Evolutionary conservation across 2,329 filamentous ascomycete genomes (phyloP), one percentile per base, ranked within the genome.

Genomic region (Aspergillus tamarii): DNA sequence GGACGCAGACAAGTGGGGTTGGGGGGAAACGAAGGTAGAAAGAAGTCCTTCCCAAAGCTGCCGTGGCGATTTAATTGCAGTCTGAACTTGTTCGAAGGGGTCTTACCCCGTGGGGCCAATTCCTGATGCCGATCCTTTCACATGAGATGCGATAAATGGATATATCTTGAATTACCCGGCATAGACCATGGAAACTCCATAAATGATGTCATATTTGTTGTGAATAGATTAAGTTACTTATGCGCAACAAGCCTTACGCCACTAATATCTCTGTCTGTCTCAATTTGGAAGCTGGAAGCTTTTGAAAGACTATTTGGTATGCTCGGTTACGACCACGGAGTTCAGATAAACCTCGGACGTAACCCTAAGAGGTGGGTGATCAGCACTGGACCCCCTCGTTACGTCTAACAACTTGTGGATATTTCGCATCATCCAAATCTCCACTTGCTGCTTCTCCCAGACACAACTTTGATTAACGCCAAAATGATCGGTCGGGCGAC

Each of bases 61-160:
- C 10, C 3, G 52, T 23, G 52, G n/a, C 52, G 12, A 23, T 14
- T 54, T 14, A 14, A 34, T 36, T 21, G 11, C 19, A 6, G 28
- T 32, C 10, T n/a, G 26, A 30, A 50, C 8, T 10, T 30, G 26
- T 50, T 19, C 12, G 52, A 36, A 7, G 30, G 30, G 52, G 30
- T 23, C 12, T n/a, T 30, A 41, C 57, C 46, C 57, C 57, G 48
- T 59, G 46, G 57, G 57, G 57, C 45, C 23, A 26, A 14, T 28
- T 21, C 16, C 16, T 50, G 57, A 45, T 43, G 57, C 34, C 46
- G 57, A 59, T 59, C 57, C 12, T 59, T 59, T 59, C 57, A 59
- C 57, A 59, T 59, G 57, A 59, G 57, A 53, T 53, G 34, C 16
- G 57, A 53, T 34, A 6, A 30, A 52, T 52, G 45, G 12, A 28